Conservation (phyloP, 371 early-diverging fungal genomes). For the Circinella umbellata region DNA sequence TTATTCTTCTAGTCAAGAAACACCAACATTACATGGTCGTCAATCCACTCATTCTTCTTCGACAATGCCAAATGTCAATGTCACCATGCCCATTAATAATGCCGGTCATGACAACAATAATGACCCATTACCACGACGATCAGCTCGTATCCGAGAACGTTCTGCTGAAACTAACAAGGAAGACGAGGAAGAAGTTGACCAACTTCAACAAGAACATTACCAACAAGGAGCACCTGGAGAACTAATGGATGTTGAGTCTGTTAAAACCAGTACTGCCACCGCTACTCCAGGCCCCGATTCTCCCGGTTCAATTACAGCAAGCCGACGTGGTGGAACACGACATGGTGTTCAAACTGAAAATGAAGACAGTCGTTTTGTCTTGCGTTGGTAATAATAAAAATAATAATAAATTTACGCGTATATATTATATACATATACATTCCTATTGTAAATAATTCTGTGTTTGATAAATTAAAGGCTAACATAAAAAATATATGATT, state of each 20-base stretch:
- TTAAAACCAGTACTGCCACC: no score
- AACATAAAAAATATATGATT: no score
- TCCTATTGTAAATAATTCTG: no score
- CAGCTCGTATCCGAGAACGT: neutral
- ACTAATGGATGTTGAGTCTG: neutral
- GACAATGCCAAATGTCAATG: no score
- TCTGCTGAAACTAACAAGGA: neutral
- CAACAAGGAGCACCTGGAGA: neutral
- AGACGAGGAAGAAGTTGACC: neutral
- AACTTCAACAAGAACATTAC: neutral
- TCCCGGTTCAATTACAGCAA: neutral
- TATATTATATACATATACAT: no score
- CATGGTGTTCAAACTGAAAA: constrained; percentile 6
- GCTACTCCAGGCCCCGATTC: neutral
- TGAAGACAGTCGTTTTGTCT: constrained; percentile 2
- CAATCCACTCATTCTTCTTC: no score
- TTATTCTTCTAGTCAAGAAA: no score
- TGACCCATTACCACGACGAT: neutral
- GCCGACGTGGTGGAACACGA: neutral
- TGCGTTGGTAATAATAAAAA: neutral
- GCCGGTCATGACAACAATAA: constrained; percentile 3
- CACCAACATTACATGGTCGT: no score
- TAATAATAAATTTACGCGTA: neutral
- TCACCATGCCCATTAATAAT: neutral
- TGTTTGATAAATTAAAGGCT: no score